Evolutionary conservation across 75 land plant genomes (phyloP).

Genomic region (Gnetum montanum): DNA sequence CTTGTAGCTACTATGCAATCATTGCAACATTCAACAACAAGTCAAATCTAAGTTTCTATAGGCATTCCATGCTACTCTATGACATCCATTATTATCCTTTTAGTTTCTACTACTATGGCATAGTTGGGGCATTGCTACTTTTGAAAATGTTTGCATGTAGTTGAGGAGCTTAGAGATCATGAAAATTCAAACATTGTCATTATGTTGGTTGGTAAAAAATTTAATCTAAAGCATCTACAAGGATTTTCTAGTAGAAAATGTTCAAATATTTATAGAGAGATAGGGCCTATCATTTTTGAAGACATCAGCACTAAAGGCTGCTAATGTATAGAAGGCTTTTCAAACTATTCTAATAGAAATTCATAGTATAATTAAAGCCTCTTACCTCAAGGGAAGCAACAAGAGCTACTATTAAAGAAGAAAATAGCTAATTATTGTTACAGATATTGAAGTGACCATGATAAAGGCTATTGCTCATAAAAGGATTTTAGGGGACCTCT

Average conservation of each 20-base stretch:
- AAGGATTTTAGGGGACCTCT: background rate
- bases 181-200: conserved; percentile 61
- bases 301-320: conserved; percentile 60
- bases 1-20: no score
- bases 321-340: conserved; percentile 57
- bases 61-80: no score
- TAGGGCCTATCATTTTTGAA: conserved; percentile 59
- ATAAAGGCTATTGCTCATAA: conserved; percentile 50
- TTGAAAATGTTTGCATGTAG: conserved; percentile 60
- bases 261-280: conserved; percentile 49
- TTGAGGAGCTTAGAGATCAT: conserved; percentile 60
- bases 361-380: conserved; percentile 49
- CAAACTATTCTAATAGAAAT: conserved; percentile 55
- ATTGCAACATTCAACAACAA: no score
- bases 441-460: conserved; percentile 15
- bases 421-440: conserved; percentile 31
- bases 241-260: conserved; percentile 59
- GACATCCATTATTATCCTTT: no score
- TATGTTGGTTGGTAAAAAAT: conserved; percentile 66
- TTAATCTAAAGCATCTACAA: conserved; percentile 52
- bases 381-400: conserved; percentile 39
- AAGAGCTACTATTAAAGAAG: conserved; percentile 40
- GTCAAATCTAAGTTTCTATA: no score
- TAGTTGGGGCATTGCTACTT: conserved; percentile 59
- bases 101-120: conserved; percentile 61